Conservation (phyloP, 202 grass and related monocot species). For the Dendrocalamus latiflorus region DNA sequence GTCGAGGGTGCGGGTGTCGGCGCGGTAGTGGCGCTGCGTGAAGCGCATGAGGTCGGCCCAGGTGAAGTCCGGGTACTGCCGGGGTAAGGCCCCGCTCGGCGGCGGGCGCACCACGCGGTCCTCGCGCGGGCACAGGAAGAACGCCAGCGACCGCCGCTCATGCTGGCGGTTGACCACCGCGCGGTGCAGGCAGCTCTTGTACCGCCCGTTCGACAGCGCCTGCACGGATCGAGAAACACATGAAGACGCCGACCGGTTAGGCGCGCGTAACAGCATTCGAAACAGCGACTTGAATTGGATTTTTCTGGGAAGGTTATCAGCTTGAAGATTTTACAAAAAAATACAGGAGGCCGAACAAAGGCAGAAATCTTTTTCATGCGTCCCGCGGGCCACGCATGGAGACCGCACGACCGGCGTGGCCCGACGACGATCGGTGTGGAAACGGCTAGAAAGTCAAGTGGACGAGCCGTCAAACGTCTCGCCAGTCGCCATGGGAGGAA, state of each 20-base stretch:
- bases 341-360: no score
- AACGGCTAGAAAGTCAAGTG: not conserved
- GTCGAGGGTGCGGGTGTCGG: conserved; percentile 67
- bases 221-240: conserved; percentile 1
- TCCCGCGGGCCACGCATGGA: no score
- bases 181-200: conserved; percentile 88
- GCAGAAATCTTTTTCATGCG: no score
- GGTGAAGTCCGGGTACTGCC: conserved; percentile 88
- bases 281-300: no score
- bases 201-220: conserved; percentile 88
- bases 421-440: no score
- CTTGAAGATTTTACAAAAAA: no score
- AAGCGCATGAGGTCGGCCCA: conserved; percentile 82
- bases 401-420: no score
- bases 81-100: conserved; percentile 3
- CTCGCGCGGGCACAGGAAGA: conserved; percentile 82
- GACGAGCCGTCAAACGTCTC: not conserved
- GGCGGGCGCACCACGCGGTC: conserved; percentile 81
- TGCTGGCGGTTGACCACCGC: conserved; percentile 73
- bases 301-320: no score
- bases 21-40: conserved; percentile 83
- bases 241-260: not conserved
- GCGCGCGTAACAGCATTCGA: no score
- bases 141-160: conserved; percentile 76
- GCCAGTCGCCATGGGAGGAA: not conserved